Base-by-base conservation (phyloP, 768 basidiomycete genomes). In the Baorangia bicolor region DNA sequence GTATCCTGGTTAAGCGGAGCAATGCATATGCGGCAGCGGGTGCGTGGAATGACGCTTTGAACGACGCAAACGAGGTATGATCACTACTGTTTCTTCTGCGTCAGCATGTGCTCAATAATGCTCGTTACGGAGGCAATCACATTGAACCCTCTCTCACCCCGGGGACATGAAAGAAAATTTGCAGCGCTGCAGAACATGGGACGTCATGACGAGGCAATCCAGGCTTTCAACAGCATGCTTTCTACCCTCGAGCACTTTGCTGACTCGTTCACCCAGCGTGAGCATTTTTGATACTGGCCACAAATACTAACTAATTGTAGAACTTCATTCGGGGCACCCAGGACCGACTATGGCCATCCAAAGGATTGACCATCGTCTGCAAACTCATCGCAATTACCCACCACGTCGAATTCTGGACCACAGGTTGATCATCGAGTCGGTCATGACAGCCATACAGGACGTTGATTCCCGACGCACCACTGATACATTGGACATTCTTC, bases 151-250 rank as follows among this genome's bases (percentile, higher is more conserved):
- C 20, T 18, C 11, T 54, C 45, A 1, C 38, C 38, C 2, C 41
- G 39, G 53, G 45, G 53, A 23, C 31, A 47, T 13, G 53, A 54
- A 47, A 47, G 34, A 40, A 54, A 48, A 20, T 21, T 47, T 18
- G 23, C 23, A 2, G 53, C 38, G 8, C 31, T 54, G 14, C 44
- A 47, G 14, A 38, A 45, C 20, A 71, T 0, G 72, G 64, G 10
- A 27, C 37, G 45, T 16, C 23, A 48, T 4, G 53, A 54, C 28
- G 53, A 47, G 21, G 53, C 38, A 13, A 48, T 54, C 37, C 21
- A 25, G 12, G 38, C 45, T 18, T 54, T 48, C 6, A 25, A 27
- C 13, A 23, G 12, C 21, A 54, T 48, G 46, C 21, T 48, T 25
- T 40, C 53, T 21, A 14, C 18, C 7, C 44, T 54, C 31, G 53